phyloP scores from a whole-genome alignment of 1,284 basidiomycete genomes.

The Ustilago bromivora region DNA sequence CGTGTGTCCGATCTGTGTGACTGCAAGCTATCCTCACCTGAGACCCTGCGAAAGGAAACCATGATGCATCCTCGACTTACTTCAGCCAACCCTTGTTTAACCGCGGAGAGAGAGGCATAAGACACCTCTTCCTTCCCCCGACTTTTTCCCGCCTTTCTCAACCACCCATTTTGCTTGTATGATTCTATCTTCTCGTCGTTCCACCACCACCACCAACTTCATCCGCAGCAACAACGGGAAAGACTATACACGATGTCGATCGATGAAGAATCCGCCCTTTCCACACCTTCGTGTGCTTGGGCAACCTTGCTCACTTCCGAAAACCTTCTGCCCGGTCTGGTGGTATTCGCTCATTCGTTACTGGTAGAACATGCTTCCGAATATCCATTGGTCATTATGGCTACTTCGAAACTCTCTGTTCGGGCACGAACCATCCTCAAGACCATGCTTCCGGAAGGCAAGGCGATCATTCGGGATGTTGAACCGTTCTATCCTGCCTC shows the following conservation, averaged over 20 bases:
- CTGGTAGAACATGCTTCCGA: slow-evolving; percentile 40
- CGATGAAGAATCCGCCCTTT: slow-evolving; percentile 8
- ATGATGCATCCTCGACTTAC: not conserved
- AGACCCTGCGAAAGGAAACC: not conserved
- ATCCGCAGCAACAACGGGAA: not conserved
- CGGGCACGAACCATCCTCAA: slow-evolving; percentile 35
- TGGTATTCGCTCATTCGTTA: slow-evolving; percentile 58
- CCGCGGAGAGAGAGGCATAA: not conserved
- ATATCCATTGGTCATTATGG: slow-evolving; percentile 62
- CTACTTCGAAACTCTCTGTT: slow-evolving; percentile 38
- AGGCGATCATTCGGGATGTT: slow-evolving; percentile 41
- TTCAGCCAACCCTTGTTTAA: not conserved
- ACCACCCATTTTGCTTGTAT: not conserved
- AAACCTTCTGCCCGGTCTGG: slow-evolving; percentile 55
- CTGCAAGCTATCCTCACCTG: not conserved
- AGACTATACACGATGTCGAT: slow-evolving; percentile 30
- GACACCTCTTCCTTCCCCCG: not conserved
- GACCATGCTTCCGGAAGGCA: slow-evolving; percentile 29
- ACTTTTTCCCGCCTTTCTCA: not conserved
- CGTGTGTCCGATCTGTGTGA: not conserved
- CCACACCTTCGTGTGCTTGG: slow-evolving; percentile 43
- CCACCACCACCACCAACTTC: not conserved
- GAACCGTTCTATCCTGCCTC: slow-evolving; percentile 43
- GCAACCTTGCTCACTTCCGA: slow-evolving; percentile 62
- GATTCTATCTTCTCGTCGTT: not conserved